Base-by-base conservation (phyloP, 495 filamentous ascomycete species). In the Hyaloscypha variabilis region DNA sequence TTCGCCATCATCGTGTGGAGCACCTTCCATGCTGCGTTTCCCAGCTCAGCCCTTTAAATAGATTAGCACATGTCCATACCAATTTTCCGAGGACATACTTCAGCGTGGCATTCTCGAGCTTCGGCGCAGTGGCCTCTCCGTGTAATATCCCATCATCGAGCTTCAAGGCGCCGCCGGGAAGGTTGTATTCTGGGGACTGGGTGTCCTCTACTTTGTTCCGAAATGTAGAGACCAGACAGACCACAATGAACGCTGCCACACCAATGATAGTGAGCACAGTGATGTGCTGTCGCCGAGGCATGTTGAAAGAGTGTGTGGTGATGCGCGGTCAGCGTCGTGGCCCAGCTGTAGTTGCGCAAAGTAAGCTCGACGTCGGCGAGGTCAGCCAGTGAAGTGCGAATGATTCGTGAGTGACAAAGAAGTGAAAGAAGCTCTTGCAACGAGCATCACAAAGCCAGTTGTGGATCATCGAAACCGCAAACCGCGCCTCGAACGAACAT, bases 1-100 rank as follows among this genome's bases (percentile, higher is more conserved):
- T 93, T 88, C 39, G 92, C 90, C 85, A 98, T 92, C 75, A 92
- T 95, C 1, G 96, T 99, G 77, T 99, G 95, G 72, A 99, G 86
- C 69, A 97, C 87, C 72, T 94, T 93, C 94, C 92, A 97, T 24
- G 91, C 88, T 28, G 93, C 88, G 69, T 91, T 89, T 64, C 94
- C 94, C 21, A 97, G 83, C 78, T 97, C 92, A 57, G 91, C 94
- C 78, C 91, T 94, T 53, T 52, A 61, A 28, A 21, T 8, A 54
- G 24, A 36, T 67, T 65, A 79, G 66, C 55, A 51, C 0, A 58
- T 63, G 19, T 57, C 52, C 61, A 65, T 17, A 63, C 60, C 31
- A 2, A 6, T 11, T 23, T 49, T 8, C n/a, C 31, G 57, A 31
- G n/a, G 21, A 71, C 82, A 26, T 78, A 90, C 89, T 94, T 99